Conservation (phyloP, 179 eudicot genomes). For the Silene vulgaris region DNA sequence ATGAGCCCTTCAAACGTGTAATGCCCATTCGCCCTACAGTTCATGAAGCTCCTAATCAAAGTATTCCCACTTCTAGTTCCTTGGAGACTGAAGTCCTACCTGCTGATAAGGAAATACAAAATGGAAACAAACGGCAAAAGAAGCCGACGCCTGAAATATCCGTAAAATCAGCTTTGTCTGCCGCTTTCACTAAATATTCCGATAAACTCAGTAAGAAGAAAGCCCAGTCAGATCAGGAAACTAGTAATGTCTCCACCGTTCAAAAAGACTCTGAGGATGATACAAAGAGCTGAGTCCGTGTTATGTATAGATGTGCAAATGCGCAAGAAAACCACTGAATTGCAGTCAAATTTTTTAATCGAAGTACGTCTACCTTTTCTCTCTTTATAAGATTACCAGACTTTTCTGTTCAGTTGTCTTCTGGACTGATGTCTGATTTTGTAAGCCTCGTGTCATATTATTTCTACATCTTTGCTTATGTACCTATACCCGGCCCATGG, state of each 20-base stretch:
- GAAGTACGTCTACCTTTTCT: not conserved
- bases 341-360: not conserved
- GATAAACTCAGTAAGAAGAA: conserved; percentile 39
- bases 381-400: not conserved
- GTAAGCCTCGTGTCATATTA: not conserved
- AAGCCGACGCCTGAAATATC: conserved; percentile 52
- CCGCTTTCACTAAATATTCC: conserved; percentile 64
- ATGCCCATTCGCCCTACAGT: conserved; percentile 37
- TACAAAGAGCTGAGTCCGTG: conserved; percentile 16
- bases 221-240: conserved; percentile 25
- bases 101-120: conserved; percentile 36
- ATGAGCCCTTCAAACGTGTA: conserved; percentile 83
- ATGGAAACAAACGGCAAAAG: conserved; percentile 45
- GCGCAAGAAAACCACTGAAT: not conserved
- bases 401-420: not conserved
- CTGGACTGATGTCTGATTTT: not conserved
- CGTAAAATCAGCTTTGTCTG: conserved; percentile 62
- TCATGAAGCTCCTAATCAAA: conserved; percentile 40
- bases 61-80: conserved; percentile 23
- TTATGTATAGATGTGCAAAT: not conserved
- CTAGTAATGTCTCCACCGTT: conserved; percentile 26
- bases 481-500: too few species aligned
- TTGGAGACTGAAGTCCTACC: conserved; percentile 32
- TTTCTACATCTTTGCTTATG: not conserved
- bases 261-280: conserved; percentile 27